Evolutionary conservation across 2,329 filamentous ascomycete species (phyloP).

Genomic region (Penicillium frequentans): DNA sequence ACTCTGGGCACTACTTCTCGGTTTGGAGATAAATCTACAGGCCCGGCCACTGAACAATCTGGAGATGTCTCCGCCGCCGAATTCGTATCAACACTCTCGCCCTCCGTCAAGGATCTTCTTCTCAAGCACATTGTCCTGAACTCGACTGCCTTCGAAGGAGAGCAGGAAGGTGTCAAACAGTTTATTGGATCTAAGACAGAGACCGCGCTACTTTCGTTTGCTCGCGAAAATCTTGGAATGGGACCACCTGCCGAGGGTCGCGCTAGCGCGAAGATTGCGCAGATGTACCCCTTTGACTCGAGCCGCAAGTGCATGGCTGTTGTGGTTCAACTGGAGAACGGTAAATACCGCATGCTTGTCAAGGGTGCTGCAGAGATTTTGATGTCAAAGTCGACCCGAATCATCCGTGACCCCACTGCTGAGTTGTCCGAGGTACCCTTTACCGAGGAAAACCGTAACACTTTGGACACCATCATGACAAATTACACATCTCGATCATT

Average conservation of each 20-base stretch:
- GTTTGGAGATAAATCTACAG: constrained; percentile 44
- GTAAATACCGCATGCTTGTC: constrained; percentile 57
- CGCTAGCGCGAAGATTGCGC: constrained; percentile 58
- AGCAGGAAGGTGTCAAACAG: constrained; percentile 57
- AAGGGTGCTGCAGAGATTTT: constrained; percentile 56
- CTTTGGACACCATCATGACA: constrained; percentile 67
- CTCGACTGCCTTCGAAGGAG: constrained; percentile 68
- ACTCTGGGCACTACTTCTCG: constrained; percentile 50
- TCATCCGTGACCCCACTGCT: constrained; percentile 61
- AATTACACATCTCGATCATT: constrained; percentile 77
- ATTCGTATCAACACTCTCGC: constrained; percentile 54
- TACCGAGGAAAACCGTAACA: constrained; percentile 57
- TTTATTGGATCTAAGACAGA: constrained; percentile 79
- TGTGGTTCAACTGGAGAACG: constrained; percentile 57
- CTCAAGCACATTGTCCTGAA: constrained; percentile 67
- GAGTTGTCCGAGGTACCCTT: constrained; percentile 56
- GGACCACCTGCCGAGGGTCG: constrained; percentile 61
- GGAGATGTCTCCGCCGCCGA: constrained; percentile 55
- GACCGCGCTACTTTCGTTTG: constrained; percentile 70
- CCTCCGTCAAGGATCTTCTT: constrained; percentile 56
- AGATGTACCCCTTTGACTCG: constrained; percentile 62
- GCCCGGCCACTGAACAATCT: constrained; percentile 27
- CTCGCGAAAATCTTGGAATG: constrained; percentile 65
- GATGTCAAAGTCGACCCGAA: constrained; percentile 47
- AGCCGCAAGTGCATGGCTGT: constrained; percentile 69